Conservation (phyloP, 2,329 filamentous ascomycete species). For the Ambrosiella cleistominuta region DNA sequence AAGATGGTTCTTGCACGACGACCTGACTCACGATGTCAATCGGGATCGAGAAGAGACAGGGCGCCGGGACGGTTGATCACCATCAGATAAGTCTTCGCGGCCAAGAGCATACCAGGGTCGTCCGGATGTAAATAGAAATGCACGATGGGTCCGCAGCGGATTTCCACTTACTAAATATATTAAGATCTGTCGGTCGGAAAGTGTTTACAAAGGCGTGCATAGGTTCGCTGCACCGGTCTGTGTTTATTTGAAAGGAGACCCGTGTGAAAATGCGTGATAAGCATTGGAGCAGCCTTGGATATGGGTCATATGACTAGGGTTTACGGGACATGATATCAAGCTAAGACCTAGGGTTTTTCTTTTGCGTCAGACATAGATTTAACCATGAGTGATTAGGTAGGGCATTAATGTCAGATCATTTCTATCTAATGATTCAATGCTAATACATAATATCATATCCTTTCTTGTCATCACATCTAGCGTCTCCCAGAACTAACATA, state of each 20-base stretch:
- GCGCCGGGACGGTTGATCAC: not conserved
- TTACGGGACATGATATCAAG: not conserved
- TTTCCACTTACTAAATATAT: not conserved
- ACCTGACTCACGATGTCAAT: not conserved
- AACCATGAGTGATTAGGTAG: not conserved
- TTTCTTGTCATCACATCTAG: not conserved
- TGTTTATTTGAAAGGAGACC: not conserved
- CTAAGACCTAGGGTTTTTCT: not conserved
- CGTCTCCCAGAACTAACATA: slow-evolving; percentile 4
- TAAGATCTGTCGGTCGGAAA: not conserved
- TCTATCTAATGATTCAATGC: not conserved
- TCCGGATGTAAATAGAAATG: not conserved
- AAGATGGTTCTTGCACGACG: not conserved
- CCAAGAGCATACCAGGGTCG: not conserved
- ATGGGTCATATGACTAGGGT: not conserved
- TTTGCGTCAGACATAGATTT: not conserved
- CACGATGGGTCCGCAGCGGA: too few relatives aligned
- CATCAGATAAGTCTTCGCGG: not conserved
- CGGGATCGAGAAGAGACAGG: not conserved
- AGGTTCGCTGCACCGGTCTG: not conserved
- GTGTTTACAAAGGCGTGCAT: not conserved
- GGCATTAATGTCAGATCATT: not conserved
- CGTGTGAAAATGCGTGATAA: not conserved
- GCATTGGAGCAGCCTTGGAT: not conserved
- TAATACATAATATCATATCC: too few relatives aligned